Percentiles rank a stretch among this genome's conserved stretches.
These are phyloP conservation scores for Dothideomycetes sp. DNA, from an alignment of 2,329 filamentous ascomycete genomes.

Conservation along the genomic window DNA sequence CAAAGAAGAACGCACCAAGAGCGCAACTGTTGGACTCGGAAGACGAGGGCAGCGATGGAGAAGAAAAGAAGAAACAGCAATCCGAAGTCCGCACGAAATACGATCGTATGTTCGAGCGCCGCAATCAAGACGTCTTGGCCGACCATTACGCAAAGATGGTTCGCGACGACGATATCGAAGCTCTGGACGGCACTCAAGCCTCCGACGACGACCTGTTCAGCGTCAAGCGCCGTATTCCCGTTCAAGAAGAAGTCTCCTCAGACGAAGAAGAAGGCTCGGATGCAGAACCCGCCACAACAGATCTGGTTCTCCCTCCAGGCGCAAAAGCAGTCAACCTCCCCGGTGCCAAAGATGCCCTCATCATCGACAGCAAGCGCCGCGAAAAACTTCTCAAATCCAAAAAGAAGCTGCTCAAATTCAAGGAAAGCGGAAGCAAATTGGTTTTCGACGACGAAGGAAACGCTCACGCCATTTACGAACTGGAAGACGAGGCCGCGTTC, in stretches of 20 bases:
- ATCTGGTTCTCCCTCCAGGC: constrained; percentile 30
- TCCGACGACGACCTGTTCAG: constrained; percentile 69
- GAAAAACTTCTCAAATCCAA: constrained; percentile 94
- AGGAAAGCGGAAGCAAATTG: constrained; percentile 74
- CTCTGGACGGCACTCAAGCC: constrained; percentile 26
- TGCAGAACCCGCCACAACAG: constrained; percentile 38
- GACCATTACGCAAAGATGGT: constrained; percentile 87
- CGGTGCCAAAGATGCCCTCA: constrained; percentile 57
- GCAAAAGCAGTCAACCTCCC: constrained; percentile 56
- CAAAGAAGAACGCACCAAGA: constrained; percentile 75
- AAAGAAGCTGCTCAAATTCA: constrained; percentile 83
- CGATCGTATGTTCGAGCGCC: constrained; percentile 94
- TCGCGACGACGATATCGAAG: constrained; percentile 42
- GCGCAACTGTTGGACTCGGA: constrained; percentile 50
- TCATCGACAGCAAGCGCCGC: constrained; percentile 88
- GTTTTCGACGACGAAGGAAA: constrained; percentile 90
- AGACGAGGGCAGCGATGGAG: constrained; percentile 48
- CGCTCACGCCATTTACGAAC: constrained; percentile 75
- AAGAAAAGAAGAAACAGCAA: constrained; percentile 41
- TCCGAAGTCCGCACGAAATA: constrained; percentile 84
- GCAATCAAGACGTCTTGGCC: constrained; percentile 92
- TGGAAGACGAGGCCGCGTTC: constrained; percentile 80
- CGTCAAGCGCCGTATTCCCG: constrained; percentile 78
- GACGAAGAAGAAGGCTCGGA: constrained; percentile 28
- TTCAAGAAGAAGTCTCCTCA: constrained; percentile 44